These are phyloP conservation scores for Pyrus betulifolia DNA, from an alignment of 306 rosid species.

Conservation along the genomic window DNA sequence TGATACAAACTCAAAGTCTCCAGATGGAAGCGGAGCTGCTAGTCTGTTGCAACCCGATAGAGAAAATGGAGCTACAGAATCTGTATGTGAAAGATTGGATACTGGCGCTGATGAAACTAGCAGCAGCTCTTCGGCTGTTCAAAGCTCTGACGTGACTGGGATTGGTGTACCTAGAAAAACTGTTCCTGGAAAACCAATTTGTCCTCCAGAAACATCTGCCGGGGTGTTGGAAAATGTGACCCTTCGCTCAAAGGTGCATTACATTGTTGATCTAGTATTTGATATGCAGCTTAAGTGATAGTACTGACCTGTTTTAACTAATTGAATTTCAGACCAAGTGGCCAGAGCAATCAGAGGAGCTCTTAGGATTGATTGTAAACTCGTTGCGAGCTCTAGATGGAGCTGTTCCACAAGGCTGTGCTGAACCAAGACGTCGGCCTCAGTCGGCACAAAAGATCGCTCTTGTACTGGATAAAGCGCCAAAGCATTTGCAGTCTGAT, in stretches of 20 bases:
- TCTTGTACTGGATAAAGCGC: slow-evolving; percentile 95
- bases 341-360: slow-evolving; percentile 99
- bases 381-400: slow-evolving; percentile 94
- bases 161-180: slow-evolving; percentile 42
- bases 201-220: slow-evolving; percentile 86
- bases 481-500: slow-evolving; percentile 88
- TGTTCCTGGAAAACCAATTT: slow-evolving; percentile 56
- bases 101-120: slow-evolving; percentile 49
- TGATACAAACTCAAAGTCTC: slow-evolving; percentile 54
- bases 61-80: slow-evolving; percentile 59
- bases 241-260: slow-evolving; percentile 65
- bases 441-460: slow-evolving; percentile 91
- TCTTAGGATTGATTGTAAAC: slow-evolving; percentile 89
- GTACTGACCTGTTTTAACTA: slow-evolving; percentile 13
- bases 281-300: slow-evolving; percentile 19
- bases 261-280: slow-evolving; percentile 12
- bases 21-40: slow-evolving; percentile 48
- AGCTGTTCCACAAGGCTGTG: slow-evolving; percentile 92
- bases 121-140: slow-evolving; percentile 69
- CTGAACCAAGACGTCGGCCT: slow-evolving; percentile 93
- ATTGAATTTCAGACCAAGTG: slow-evolving; percentile 69
- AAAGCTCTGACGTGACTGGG: slow-evolving; percentile 69
- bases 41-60: slow-evolving; percentile 48
- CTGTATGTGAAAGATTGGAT: slow-evolving; percentile 65
- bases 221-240: slow-evolving; percentile 54